Evolutionary conservation across 805 yeast genomes (phyloP), one percentile per base, ranked within the genome.

Genomic region (Saccharomycopsis fodiens): DNA sequence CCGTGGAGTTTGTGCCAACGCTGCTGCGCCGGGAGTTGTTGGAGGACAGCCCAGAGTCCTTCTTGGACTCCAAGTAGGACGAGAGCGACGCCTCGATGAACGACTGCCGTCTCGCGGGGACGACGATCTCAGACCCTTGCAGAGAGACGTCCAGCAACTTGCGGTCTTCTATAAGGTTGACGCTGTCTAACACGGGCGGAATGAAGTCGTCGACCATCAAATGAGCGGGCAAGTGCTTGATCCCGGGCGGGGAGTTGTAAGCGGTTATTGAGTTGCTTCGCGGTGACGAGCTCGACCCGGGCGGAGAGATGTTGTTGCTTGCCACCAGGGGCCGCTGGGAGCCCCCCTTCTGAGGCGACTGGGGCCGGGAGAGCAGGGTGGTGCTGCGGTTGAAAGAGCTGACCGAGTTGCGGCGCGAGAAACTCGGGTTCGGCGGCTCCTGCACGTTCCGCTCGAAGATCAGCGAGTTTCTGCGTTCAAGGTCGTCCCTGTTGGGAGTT

Each of bases 371-470:
- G 8, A 39, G 35, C 15, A 45, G 36, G 12, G 42, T n/a, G 16
- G 20, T 35, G 45, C 47, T 47, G 15, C 40, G 34, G 13, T 27
- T 29, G 27, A 29, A n/a, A 6, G 10, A 10, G 22, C 15, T 22
- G 4, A 35, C 22, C 12, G 52, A 49, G 19, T 41, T 46, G 16
- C 41, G 42, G 39, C 49, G 34, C 12, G 50, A 45, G 20, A 49
- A 42, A 6, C 42, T n/a, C 4, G 31, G 13, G 35, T 29, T 40
- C 12, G 52, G 52, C 15, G 34, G 51, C 39, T 49, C 52, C 29
- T 49, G 52, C 10, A 49, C 52, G 25, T 46, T 49, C 30, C 52
- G 32, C 37, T 49, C 52, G 35, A 49, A 49, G 20, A 49, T 49
- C 23, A 49, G 35, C 15, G 47, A 44, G n/a, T 38, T 34, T 10